A percentile compares a stretch with the other conserved stretches of the same genome.
phyloP scores from a whole-genome alignment of 2,329 filamentous ascomycete species.

The Epichloe gansuensis region DNA sequence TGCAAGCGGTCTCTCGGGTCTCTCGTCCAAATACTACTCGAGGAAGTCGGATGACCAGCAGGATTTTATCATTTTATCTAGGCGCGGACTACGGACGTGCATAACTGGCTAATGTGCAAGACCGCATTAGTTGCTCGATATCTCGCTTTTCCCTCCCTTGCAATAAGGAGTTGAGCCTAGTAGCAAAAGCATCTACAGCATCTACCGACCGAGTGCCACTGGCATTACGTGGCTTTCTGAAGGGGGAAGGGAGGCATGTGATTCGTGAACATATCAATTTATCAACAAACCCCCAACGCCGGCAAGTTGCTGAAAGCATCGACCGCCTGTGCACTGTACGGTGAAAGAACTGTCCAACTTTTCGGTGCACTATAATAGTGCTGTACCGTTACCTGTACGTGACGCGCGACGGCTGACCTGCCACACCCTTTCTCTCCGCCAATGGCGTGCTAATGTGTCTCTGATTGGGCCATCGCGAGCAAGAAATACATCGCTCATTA shows the following conservation, averaged over 20 bases:
- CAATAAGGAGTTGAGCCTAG: background rate
- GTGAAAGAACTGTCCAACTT: too few relatives aligned
- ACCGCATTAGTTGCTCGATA: background rate
- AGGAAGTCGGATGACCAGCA: slow-evolving; percentile 8
- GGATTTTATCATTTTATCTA: slow-evolving; percentile 3
- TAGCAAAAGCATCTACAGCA: background rate
- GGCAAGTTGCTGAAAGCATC: too few relatives aligned
- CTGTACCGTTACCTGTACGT: background rate
- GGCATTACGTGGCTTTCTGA: slow-evolving; percentile 1
- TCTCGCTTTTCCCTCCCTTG: background rate
- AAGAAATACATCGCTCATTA: slow-evolving; percentile 2
- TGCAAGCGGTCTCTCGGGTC: slow-evolving; percentile 6
- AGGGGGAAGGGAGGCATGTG: background rate
- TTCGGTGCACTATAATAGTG: background rate
- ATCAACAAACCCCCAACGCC: too few relatives aligned
- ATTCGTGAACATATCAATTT: too few relatives aligned
- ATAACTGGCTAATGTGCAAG: too few relatives aligned
- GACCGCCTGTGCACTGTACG: too few relatives aligned
- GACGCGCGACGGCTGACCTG: slow-evolving; percentile 4
- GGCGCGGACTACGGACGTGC: background rate
- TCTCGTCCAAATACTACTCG: slow-evolving; percentile 1
- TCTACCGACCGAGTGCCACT: background rate
- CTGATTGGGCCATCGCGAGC: background rate
- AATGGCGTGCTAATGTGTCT: background rate
- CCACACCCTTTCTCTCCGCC: background rate